phyloP scores from a whole-genome alignment of 768 basidiomycete genomes.

The Auricularia sp. region DNA sequence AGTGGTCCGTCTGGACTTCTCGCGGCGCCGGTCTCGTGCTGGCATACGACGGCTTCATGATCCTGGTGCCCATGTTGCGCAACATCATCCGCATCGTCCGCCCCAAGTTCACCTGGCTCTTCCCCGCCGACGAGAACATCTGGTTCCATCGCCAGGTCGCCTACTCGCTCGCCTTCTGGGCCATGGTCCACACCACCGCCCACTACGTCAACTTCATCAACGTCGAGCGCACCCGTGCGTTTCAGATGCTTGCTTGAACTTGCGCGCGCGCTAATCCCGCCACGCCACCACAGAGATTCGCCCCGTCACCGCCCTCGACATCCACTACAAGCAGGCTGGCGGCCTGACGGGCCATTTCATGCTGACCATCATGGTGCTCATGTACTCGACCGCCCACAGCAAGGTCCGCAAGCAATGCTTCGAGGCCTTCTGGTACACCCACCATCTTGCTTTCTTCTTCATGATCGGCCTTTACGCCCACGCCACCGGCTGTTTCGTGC shows the following conservation, averaged over 20 bases:
- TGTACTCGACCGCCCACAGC: constrained; percentile 85
- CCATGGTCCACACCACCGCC: constrained; percentile 86
- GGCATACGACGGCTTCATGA: constrained; percentile 76
- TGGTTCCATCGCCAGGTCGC: constrained; percentile 96
- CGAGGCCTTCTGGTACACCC: constrained; percentile 96
- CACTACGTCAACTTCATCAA: constrained; percentile 94
- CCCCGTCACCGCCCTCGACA: constrained; percentile 61
- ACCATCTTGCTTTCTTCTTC: constrained; percentile 91
- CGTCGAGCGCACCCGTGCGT: constrained; percentile 76
- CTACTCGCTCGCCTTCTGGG: constrained; percentile 89
- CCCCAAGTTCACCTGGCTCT: constrained; percentile 67
- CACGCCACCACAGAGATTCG: constrained; percentile 53
- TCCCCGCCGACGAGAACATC: constrained; percentile 90
- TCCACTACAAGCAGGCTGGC: constrained; percentile 82
- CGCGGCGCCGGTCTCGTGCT: constrained; percentile 88
- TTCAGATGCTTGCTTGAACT: background rate
- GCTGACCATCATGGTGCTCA: constrained; percentile 86
- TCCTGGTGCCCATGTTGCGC: constrained; percentile 82
- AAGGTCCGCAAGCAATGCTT: constrained; percentile 85
- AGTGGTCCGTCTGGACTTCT: constrained; percentile 81
- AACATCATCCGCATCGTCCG: constrained; percentile 79
- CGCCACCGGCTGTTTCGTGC: constrained; percentile 92
- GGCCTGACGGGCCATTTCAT: constrained; percentile 95
- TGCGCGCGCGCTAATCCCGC: background rate
- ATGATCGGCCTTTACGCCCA: constrained; percentile 85